phyloP scores from a whole-genome alignment of 2,329 filamentous ascomycete species.

The Fusarium oxysporum region DNA sequence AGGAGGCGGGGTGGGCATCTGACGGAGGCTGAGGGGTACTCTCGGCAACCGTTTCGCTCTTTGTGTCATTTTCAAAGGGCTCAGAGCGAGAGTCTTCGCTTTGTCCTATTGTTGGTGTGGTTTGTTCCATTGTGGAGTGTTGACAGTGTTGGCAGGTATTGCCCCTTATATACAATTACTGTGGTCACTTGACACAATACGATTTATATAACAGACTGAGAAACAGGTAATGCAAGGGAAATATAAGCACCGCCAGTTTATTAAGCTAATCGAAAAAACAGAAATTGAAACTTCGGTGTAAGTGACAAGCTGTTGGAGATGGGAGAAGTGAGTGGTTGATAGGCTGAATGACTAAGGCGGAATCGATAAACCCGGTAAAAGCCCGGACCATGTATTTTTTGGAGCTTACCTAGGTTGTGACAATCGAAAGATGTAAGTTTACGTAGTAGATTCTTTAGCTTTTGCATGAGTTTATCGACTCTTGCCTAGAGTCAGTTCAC shows the following conservation, averaged over 20 bases:
- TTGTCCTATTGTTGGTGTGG: conserved; percentile 34
- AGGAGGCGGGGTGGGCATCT: conserved; percentile 38
- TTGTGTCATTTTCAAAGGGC: conserved; percentile 44
- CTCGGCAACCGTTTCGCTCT: conserved; percentile 41
- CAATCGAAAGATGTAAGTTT: conserved; percentile 46
- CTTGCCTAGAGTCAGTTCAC: conserved; percentile 23
- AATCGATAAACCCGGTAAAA: conserved; percentile 38
- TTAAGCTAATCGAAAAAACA: conserved; percentile 1
- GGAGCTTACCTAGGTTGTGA: conserved; percentile 31
- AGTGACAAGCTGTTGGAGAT: conserved; percentile 14
- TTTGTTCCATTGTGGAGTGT: conserved; percentile 46
- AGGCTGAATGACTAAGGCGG: conserved; percentile 42
- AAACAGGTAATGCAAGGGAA: background rate
- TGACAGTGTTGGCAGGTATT: background rate
- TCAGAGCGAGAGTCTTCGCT: conserved; percentile 46
- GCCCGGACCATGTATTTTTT: conserved; percentile 41
- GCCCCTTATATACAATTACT: conserved; percentile 10
- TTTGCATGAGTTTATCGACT: conserved; percentile 33
- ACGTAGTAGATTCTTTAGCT: conserved; percentile 33
- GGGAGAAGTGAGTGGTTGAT: conserved; percentile 8
- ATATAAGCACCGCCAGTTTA: conserved; percentile 3
- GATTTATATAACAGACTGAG: conserved; percentile 8
- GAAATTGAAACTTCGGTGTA: conserved; percentile 16
- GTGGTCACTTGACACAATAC: conserved; percentile 33
- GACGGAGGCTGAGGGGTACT: conserved; percentile 37